phyloP scores from a whole-genome alignment of 257 asterid genomes.

The Nicotiana tomentosiformis region DNA sequence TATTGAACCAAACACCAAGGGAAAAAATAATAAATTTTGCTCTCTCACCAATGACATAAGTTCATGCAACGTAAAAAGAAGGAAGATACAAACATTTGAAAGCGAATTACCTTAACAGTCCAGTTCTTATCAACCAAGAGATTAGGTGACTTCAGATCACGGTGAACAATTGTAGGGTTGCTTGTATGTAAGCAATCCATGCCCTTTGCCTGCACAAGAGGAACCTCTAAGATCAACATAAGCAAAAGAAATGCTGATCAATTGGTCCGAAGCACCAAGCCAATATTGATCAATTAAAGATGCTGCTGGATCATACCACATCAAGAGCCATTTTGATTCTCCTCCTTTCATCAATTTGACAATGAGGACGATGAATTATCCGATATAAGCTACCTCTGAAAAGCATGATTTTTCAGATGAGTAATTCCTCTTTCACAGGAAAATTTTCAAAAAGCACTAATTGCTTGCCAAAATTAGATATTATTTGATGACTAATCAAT shows the following conservation, averaged over 20 bases:
- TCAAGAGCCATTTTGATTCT: conserved; percentile 98
- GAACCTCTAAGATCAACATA: conserved; percentile 16
- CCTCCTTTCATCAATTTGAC: conserved; percentile 89
- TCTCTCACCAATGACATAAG: background rate
- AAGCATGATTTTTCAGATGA: conserved; percentile 7
- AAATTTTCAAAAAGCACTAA: background rate
- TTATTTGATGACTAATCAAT: background rate
- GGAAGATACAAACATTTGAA: conserved; percentile 10
- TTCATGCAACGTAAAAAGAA: conserved; percentile 7
- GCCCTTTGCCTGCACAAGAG: conserved; percentile 78
- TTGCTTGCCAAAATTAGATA: background rate
- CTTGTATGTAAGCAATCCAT: conserved; percentile 99
- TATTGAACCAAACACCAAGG: background rate
- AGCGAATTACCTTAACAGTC: conserved; percentile 77
- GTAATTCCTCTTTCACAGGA: background rate
- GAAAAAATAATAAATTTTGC: background rate
- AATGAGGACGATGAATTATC: conserved; percentile 91
- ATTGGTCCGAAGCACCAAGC: background rate
- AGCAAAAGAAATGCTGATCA: background rate
- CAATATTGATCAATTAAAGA: background rate
- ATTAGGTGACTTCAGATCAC: conserved; percentile 96
- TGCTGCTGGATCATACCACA: conserved; percentile 58
- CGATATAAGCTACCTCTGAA: conserved; percentile 98
- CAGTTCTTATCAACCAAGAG: conserved; percentile 93
- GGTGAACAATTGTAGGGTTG: conserved; percentile 94